phyloP scores from a whole-genome alignment of 2,329 filamentous ascomycete species.

The Trichoderma arundinaceum region DNA sequence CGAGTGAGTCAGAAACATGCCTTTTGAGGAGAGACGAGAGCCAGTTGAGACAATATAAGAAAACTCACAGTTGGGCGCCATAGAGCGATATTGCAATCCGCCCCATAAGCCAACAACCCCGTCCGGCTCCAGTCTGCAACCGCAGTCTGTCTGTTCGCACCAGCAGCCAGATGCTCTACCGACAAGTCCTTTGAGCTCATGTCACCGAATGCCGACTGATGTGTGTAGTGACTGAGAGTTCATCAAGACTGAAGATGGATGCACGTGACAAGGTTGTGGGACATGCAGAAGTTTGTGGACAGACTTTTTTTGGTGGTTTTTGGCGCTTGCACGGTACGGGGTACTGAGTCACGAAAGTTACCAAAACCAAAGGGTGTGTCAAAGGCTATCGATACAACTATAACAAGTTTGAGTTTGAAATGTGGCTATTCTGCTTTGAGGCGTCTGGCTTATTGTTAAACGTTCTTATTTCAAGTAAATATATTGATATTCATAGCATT shows the following conservation, averaged over 20 bases:
- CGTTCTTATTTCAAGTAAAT: no score
- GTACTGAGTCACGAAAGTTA: slow-evolving; percentile 5
- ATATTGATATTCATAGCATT: no score
- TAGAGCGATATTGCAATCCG: slow-evolving; percentile 84
- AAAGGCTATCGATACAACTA: no score
- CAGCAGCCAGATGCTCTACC: slow-evolving; percentile 69
- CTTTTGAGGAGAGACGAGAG: not conserved
- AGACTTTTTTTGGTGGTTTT: slow-evolving; percentile 24
- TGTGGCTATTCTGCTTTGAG: no score
- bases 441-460: no score
- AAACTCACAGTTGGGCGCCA: slow-evolving; percentile 78
- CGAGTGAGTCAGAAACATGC: slow-evolving; percentile 12
- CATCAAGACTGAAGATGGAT: slow-evolving; percentile 17
- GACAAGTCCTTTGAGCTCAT: slow-evolving; percentile 45
- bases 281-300: slow-evolving; percentile 20
- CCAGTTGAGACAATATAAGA: slow-evolving; percentile 28
- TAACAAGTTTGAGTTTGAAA: no score
- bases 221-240: slow-evolving; percentile 25
- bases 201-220: slow-evolving; percentile 30
- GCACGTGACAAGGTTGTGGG: slow-evolving; percentile 29
- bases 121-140: slow-evolving; percentile 85
- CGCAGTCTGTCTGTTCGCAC: slow-evolving; percentile 87
- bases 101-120: slow-evolving; percentile 83
- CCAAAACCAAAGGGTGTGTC: no score
- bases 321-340: slow-evolving; percentile 12